Conservation (phyloP, 257 asterid genomes). For the Voacanga thouarsii region DNA sequence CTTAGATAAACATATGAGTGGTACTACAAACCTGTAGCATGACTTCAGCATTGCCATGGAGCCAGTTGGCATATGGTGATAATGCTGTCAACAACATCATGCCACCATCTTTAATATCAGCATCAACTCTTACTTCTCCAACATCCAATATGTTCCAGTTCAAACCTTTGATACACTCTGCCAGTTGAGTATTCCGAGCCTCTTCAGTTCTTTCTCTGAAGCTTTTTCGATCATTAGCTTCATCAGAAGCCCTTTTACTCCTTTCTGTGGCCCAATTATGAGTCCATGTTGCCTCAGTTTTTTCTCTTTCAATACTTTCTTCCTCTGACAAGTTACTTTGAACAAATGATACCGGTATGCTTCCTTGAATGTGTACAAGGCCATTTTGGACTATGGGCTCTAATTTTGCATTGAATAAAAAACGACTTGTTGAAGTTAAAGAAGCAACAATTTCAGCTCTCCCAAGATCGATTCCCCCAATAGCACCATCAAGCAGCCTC, state of each 20-base stretch:
- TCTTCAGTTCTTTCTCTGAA: constrained; percentile 79
- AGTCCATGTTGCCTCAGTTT: constrained; percentile 65
- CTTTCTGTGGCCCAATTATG: constrained; percentile 69
- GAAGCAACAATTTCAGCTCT: constrained; percentile 98
- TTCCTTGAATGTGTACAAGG: constrained; percentile 92
- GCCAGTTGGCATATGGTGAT: constrained; percentile 98
- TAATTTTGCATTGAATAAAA: constrained; percentile 89
- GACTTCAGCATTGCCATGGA: constrained; percentile 95
- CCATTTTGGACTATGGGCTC: constrained; percentile 91
- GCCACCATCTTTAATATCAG: constrained; percentile 96
- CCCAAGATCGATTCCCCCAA: constrained; percentile 97
- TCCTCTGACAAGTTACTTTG: constrained; percentile 60
- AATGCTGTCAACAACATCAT: constrained; percentile 95
- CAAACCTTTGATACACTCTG: constrained; percentile 90
- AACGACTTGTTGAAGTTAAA: constrained; percentile 81
- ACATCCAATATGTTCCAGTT: constrained; percentile 95
- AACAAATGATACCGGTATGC: constrained; percentile 78
- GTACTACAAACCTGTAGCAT: constrained; percentile 77
- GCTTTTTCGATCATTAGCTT: constrained; percentile 63
- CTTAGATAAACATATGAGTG: background rate
- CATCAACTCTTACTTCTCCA: constrained; percentile 96
- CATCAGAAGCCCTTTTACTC: constrained; percentile 60
- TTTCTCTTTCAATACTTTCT: constrained; percentile 62
- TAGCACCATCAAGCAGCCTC: constrained; percentile 90
- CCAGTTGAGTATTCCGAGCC: constrained; percentile 82